Evolutionary conservation across 1,284 basidiomycete genomes (phyloP).

Genomic region (Cystobasidium slooffiae): DNA sequence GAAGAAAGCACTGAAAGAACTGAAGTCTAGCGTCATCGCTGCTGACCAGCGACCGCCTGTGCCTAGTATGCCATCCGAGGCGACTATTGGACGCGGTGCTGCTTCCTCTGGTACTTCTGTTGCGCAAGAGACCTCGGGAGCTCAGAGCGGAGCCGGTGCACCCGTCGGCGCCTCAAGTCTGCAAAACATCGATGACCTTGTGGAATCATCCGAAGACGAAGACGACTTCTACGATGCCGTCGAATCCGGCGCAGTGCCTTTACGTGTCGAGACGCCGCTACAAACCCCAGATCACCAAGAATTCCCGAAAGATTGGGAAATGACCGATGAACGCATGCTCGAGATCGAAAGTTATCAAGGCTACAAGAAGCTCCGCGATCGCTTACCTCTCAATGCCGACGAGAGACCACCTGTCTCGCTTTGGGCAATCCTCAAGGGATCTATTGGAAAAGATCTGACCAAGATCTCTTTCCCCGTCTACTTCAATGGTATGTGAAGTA

Average conservation of each 20-base stretch:
- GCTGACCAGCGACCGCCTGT: neutral
- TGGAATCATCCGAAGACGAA: constrained; percentile 78
- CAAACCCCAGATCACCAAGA: constrained; percentile 42
- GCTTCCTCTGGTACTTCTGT: neutral
- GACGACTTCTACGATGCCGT: constrained; percentile 99
- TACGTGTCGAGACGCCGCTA: constrained; percentile 47
- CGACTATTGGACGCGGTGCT: neutral
- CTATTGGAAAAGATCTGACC: constrained; percentile 95
- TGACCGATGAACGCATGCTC: constrained; percentile 50
- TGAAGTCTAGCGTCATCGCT: constrained; percentile 43
- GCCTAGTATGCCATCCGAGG: neutral
- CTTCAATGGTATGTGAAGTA: constrained; percentile 85
- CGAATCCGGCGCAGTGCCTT: constrained; percentile 72
- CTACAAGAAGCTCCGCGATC: constrained; percentile 70
- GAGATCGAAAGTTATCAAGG: constrained; percentile 67
- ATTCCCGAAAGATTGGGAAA: constrained; percentile 49
- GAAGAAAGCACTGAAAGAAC: constrained; percentile 58
- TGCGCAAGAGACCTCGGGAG: too few species aligned
- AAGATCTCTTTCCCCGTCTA: constrained; percentile 92
- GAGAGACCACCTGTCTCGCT: constrained; percentile 87
- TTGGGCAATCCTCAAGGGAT: constrained; percentile 94
- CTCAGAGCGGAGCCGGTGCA: neutral
- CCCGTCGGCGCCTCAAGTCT: neutral
- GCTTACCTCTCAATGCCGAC: constrained; percentile 73
- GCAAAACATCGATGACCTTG: constrained; percentile 55